Percentiles rank a stretch among this genome's conserved stretches.
Evolutionary conservation across 495 filamentous ascomycete genomes (phyloP).

Genomic region (Glonium stellatum): DNA sequence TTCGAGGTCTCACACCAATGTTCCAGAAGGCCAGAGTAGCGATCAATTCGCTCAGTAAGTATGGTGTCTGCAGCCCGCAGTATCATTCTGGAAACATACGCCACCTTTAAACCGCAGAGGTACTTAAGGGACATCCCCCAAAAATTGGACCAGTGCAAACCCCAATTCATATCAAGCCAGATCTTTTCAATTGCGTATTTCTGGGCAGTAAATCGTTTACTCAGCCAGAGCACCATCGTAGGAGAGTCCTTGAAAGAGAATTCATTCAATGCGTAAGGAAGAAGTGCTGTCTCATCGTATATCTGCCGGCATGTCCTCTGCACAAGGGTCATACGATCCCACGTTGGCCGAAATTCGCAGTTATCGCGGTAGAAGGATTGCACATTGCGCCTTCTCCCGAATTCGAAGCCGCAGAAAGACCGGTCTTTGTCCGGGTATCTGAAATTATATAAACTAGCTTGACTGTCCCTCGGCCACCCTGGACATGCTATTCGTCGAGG

Average conservation of each 20-base stretch:
- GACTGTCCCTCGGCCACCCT: no score
- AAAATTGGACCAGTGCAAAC: background rate
- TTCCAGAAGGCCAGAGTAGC: no score
- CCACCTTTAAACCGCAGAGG: background rate
- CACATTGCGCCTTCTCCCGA: no score
- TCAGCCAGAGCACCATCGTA: background rate
- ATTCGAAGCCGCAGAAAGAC: no score
- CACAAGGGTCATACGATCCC: background rate
- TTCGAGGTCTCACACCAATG: no score
- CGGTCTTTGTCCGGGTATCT: no score
- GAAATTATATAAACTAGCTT: no score
- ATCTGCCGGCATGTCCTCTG: constrained; percentile 8
- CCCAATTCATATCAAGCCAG: background rate
- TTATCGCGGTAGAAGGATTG: no score
- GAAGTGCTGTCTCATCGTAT: constrained; percentile 4
- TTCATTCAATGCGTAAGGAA: constrained; percentile 4
- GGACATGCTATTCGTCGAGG: no score
- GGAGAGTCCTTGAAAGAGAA: background rate
- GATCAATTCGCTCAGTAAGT: no score
- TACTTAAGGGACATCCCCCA: background rate
- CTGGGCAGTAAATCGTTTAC: background rate
- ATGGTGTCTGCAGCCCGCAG: no score
- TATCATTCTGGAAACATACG: background rate
- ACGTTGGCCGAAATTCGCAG: no score
- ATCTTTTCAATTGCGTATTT: background rate